A percentile compares a stretch with the other conserved stretches of the same genome.
These are phyloP conservation scores for Gypsophila paniculata DNA, from an alignment of 179 eudicot genomes.

Conservation along the genomic window DNA sequence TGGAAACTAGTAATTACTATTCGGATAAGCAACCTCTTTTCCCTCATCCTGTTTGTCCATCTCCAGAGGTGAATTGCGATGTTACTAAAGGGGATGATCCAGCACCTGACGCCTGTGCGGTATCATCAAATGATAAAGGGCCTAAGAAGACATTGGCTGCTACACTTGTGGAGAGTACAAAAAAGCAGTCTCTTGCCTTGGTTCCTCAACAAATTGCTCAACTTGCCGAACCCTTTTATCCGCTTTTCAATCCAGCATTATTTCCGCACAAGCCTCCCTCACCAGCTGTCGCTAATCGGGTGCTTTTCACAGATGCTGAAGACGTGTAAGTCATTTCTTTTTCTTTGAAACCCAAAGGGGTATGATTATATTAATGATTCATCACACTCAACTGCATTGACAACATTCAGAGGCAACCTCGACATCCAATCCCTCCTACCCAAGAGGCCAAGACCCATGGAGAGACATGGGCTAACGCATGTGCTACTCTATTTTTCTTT, in stretches of 20 bases:
- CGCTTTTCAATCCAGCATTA: constrained; percentile 69
- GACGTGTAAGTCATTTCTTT: constrained; percentile 84
- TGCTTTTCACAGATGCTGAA: constrained; percentile 93
- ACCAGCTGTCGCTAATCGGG: constrained; percentile 57
- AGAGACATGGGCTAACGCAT: no score
- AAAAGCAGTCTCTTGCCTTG: constrained; percentile 71
- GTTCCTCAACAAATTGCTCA: constrained; percentile 70
- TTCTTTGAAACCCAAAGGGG: no score
- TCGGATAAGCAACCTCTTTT: constrained; percentile 67
- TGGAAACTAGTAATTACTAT: constrained; percentile 39
- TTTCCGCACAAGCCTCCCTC: constrained; percentile 89
- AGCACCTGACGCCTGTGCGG: constrained; percentile 20
- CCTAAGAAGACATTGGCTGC: constrained; percentile 83
- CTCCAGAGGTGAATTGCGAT: constrained; percentile 24
- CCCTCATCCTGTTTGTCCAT: constrained; percentile 38
- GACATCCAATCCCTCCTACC: no score
- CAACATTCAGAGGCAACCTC: no score
- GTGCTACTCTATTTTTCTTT: no score
- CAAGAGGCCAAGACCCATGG: no score
- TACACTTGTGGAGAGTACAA: constrained; percentile 70
- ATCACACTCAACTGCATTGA: no score
- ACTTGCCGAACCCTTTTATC: constrained; percentile 63
- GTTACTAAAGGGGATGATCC: constrained; percentile 30
- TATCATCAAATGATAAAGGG: constrained; percentile 35
- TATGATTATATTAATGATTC: no score